phyloP scores from a whole-genome alignment of 1,284 basidiomycete species.

The Ustanciosporium gigantosporum region DNA sequence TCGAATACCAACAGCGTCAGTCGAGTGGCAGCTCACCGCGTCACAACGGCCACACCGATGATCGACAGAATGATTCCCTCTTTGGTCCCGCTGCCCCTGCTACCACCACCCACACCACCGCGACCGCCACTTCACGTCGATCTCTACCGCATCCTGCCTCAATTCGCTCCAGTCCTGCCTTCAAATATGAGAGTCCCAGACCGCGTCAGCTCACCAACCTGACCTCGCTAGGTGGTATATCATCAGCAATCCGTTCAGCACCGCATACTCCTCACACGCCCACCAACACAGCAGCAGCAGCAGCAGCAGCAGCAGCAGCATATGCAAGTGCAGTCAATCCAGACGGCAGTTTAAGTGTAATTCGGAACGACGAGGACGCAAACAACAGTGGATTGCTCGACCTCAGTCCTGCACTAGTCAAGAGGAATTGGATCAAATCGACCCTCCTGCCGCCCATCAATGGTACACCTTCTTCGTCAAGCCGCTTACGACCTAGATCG shows the following conservation, averaged over 20 bases:
- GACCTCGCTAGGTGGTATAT: slow-evolving; percentile 11
- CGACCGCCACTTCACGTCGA: too few relatives aligned
- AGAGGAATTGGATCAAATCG: slow-evolving; percentile 7
- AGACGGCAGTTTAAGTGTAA: slow-evolving; percentile 56
- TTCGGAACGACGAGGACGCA: slow-evolving; percentile 55
- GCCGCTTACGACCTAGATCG: slow-evolving; percentile 2
- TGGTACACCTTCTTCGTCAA: slow-evolving; percentile 10
- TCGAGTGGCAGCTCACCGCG: not conserved
- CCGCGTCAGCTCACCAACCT: slow-evolving; percentile 30
- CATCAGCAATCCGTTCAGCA: slow-evolving; percentile 12
- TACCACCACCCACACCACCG: too few relatives aligned
- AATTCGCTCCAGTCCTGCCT: too few relatives aligned
- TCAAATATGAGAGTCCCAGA: slow-evolving; percentile 9
- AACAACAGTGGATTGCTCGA: slow-evolving; percentile 57
- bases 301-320: too few relatives aligned
- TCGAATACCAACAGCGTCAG: not conserved
- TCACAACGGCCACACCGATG: too few relatives aligned
- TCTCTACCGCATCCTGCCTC: too few relatives aligned
- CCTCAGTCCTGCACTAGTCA: slow-evolving; percentile 40
- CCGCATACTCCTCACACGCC: slow-evolving; percentile 35
- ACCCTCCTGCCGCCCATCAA: slow-evolving; percentile 5
- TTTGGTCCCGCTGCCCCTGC: too few relatives aligned
- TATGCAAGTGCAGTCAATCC: too few relatives aligned
- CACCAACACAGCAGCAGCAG: not conserved
- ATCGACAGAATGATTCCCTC: not conserved